Evolutionary conservation across 2,329 filamentous ascomycete species (phyloP), one percentile per base, ranked within the genome.

Genomic region (Aspergillus intermedius): DNA sequence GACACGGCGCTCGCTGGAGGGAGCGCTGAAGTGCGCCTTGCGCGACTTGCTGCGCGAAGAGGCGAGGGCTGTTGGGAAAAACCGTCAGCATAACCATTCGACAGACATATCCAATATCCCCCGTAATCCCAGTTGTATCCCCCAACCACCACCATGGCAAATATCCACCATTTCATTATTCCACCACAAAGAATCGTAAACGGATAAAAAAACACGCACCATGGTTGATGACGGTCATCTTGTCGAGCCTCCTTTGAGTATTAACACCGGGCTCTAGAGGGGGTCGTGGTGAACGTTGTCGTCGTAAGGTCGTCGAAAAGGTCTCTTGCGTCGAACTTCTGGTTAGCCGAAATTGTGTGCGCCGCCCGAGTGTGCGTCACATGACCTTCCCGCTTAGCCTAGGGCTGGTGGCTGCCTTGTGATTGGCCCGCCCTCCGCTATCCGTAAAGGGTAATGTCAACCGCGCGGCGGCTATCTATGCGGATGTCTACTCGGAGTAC

Each of bases 41-140:
- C 93, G 89, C 79, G 89, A 93, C 89, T 98, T 98, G 80, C 91
- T 87, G 79, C 91, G 85, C 72, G 90, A 95, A 76, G 88, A 88
- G 75, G 67, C 63, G 56, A 72, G 53, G 53, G 58, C 70, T 73
- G 52, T 46, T 43, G 13, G 13, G 1, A n/a, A 37, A n/a, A 37
- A 17, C 17, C 3, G 10, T 40, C 17, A 40, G 37, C 5, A 40
- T 40, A 19, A 15, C 34, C 34, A 37, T 17, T 37, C 13, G 13
- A 37, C 37, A 21, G 10, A 21, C n/a, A 40, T 40, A 12, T 17
- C 9, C 15, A 19, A 12, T 22, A 22, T 2, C 21, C 21, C 21
- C 21, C 1, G 21, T 22, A 5, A 22, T 7, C 37, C 5, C 37
- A 19, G 15, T 21, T 12, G 19, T 21, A 17, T 4, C 37, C 37